Base-by-base conservation (phyloP, 345 rosid genomes). In the Melastoma malabathricum region DNA sequence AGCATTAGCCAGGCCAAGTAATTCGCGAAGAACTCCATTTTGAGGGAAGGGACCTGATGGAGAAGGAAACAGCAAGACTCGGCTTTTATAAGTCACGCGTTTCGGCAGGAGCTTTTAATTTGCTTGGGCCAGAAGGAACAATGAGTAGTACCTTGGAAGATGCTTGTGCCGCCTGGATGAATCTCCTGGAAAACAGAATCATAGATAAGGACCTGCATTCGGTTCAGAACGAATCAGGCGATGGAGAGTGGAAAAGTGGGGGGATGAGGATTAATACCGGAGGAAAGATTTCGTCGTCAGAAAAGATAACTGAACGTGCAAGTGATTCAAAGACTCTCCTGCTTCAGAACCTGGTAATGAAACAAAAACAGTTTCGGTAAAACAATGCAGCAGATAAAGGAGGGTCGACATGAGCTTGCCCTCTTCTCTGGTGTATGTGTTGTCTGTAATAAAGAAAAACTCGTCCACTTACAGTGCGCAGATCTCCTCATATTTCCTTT, bases 361-460 rank as follows among this genome's bases (percentile, higher is more conserved):
- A 52, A 46, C 48, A 73, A 60, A 80, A 67, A 31, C 62, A 52
- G 54, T 59, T 48, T 19, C 44, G 19, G 41, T 51, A 34, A 34
- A 34, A 34, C 12, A 9, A 34, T 0, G 2, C 41, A 8, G 12
- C 12, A 12, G 12, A 6, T 34, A 34, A 17, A 15, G 45, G 18
- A 22, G 39, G 46, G 46, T 48, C 15, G 29, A 45, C 45, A 20
- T 13, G 54, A 57, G 17, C 56, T 47, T 73, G 84, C 98, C 98
- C 83, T 90, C 85, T 67, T 23, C 73, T 70, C 57, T 90, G 14
- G 89, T 76, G 59, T 90, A 90, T 43, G 96, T 86, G 52, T 76
- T 86, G 72, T 83, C 98, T 16, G 98, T 86, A 68, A 90, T 90
- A 70, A 76, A 73, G 80, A 92, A 83, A 74, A 86, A 86, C 54